phyloP scores from a whole-genome alignment of 768 basidiomycete genomes.

The Collybia sordida region DNA sequence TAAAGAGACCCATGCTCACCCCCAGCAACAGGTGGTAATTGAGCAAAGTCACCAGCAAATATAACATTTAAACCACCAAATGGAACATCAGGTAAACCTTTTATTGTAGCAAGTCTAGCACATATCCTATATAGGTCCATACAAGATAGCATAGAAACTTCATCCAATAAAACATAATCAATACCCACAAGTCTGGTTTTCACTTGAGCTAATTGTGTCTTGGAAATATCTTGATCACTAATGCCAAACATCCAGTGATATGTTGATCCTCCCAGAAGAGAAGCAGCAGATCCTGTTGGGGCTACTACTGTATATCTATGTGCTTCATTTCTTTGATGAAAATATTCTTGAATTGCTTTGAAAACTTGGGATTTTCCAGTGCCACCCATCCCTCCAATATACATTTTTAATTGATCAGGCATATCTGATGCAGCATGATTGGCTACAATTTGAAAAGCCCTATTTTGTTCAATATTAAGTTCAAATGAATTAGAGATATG shows the following conservation, averaged over 20 bases:
- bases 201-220: slow-evolving; percentile 13
- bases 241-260: slow-evolving; percentile 19
- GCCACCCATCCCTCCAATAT: slow-evolving; percentile 15
- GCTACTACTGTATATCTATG: slow-evolving; percentile 24
- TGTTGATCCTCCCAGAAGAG: slow-evolving; percentile 22
- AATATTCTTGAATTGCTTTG: slow-evolving; percentile 23
- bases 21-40: slow-evolving; percentile 1
- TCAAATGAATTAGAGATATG: neutral
- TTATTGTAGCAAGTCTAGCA: slow-evolving; percentile 19
- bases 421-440: slow-evolving; percentile 10
- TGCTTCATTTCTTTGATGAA: slow-evolving; percentile 17
- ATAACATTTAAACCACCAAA: slow-evolving; percentile 33
- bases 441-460: slow-evolving; percentile 15
- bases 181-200: slow-evolving; percentile 12
- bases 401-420: slow-evolving; percentile 10
- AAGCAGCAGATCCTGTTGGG: slow-evolving; percentile 25
- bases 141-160: slow-evolving; percentile 40
- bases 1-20: neutral
- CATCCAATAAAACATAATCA: slow-evolving; percentile 38
- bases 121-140: slow-evolving; percentile 29
- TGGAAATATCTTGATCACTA: slow-evolving; percentile 2
- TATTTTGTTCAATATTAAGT: slow-evolving; percentile 8
- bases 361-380: slow-evolving; percentile 16
- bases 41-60: slow-evolving; percentile 2
- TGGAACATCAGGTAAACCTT: slow-evolving; percentile 12